Conservation (phyloP, 805 yeast genomes). For the Zygotorulaspora danielsina region DNA sequence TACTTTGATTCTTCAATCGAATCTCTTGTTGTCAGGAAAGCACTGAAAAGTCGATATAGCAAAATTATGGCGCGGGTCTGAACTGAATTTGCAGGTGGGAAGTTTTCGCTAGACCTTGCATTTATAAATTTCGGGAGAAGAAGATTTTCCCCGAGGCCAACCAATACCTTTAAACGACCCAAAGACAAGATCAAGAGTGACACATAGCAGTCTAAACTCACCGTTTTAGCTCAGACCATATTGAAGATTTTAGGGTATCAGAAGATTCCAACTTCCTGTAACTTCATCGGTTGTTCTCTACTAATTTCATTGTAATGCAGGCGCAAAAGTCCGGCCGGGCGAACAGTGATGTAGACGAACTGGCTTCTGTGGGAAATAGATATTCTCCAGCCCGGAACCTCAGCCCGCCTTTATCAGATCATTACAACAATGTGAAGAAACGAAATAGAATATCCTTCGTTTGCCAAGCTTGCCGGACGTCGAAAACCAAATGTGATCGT, state of each 20-base stretch:
- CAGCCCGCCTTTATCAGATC: slow-evolving; percentile 2
- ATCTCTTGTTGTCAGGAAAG: no score
- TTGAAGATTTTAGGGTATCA: not conserved
- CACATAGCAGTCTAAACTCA: not conserved
- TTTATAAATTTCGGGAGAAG: not conserved
- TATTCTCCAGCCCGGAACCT: not conserved
- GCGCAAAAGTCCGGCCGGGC: not conserved
- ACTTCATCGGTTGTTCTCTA: no score
- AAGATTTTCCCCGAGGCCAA: not conserved
- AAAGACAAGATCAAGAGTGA: not conserved
- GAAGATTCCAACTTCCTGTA: not conserved
- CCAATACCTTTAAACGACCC: no score
- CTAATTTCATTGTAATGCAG: no score
- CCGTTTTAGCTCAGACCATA: no score
- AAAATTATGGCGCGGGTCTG: no score
- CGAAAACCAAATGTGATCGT: slow-evolving; percentile 36
- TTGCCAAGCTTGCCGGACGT: slow-evolving; percentile 33
- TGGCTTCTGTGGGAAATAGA: not conserved
- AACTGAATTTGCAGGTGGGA: no score
- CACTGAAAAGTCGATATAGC: no score
- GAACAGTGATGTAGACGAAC: not conserved
- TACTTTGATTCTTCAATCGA: no score
- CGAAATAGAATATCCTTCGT: slow-evolving; percentile 35
- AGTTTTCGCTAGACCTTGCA: no score
- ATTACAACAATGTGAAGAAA: slow-evolving; percentile 13